A percentile compares a stretch with the other conserved stretches of the same genome.
Evolutionary conservation across 257 asterid genomes (phyloP).

Genomic region (Primulina huaijiensis): DNA sequence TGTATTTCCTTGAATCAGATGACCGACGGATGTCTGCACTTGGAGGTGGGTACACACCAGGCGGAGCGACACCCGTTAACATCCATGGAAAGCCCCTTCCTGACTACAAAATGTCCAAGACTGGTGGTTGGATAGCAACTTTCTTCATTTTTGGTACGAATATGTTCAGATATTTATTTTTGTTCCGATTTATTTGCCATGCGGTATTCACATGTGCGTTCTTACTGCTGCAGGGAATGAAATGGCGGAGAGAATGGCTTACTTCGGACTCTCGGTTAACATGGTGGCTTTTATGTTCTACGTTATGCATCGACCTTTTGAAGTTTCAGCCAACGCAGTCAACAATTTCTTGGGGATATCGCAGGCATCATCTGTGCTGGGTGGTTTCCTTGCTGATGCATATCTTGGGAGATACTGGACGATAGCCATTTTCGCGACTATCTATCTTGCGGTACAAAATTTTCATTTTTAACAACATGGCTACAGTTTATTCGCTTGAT

Average conservation of each 20-base stretch:
- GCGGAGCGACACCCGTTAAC: slow-evolving; percentile 84
- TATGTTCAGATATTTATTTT: neutral
- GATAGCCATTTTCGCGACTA: slow-evolving; percentile 85
- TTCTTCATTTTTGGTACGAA: slow-evolving; percentile 82
- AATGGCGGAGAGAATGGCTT: slow-evolving; percentile 99
- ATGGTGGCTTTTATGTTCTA: slow-evolving; percentile 98
- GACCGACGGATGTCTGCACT: slow-evolving; percentile 69
- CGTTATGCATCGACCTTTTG: slow-evolving; percentile 89
- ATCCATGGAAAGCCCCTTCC: slow-evolving; percentile 84
- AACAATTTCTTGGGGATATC: slow-evolving; percentile 93
- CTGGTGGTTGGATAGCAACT: slow-evolving; percentile 99
- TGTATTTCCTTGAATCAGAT: slow-evolving; percentile 79
- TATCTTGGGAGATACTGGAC: slow-evolving; percentile 98
- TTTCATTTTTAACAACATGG: neutral
- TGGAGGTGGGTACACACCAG: slow-evolving; percentile 64
- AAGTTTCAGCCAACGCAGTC: slow-evolving; percentile 84
- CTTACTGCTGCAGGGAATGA: slow-evolving; percentile 61
- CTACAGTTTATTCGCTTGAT: neutral
- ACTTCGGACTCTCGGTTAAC: slow-evolving; percentile 91
- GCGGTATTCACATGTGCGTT: neutral
- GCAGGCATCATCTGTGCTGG: slow-evolving; percentile 90
- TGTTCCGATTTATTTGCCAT: neutral
- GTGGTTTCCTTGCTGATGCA: slow-evolving; percentile 95
- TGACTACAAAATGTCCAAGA: slow-evolving; percentile 52
- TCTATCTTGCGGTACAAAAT: slow-evolving; percentile 65